These are phyloP conservation scores for Xenoacremonium recifei DNA, from an alignment of 2,329 filamentous ascomycete species.

Conservation along the genomic window DNA sequence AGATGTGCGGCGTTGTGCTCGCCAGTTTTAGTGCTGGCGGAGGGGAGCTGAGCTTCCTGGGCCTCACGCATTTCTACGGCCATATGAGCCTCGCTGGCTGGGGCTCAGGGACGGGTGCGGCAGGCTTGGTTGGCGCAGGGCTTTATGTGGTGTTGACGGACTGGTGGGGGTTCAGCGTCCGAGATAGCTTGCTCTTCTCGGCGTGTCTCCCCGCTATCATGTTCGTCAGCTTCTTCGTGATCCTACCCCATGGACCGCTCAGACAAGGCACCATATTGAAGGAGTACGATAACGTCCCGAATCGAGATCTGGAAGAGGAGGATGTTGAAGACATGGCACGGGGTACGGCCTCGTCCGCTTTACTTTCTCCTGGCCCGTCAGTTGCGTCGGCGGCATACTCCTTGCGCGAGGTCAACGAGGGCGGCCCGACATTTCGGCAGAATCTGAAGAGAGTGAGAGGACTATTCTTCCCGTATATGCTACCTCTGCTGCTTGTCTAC, in stretches of 20 bases:
- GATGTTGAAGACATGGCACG: conserved; percentile 34
- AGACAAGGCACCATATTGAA: conserved; percentile 41
- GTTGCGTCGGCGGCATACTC: conserved; percentile 41
- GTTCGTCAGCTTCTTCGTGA: conserved; percentile 79
- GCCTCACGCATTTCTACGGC: conserved; percentile 91
- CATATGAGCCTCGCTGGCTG: conserved; percentile 83
- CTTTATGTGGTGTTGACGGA: conserved; percentile 86
- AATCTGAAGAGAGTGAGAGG: conserved; percentile 65
- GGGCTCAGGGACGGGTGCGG: conserved; percentile 89
- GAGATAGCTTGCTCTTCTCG: conserved; percentile 71
- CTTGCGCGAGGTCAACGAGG: conserved; percentile 23
- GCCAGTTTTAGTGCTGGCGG: conserved; percentile 83
- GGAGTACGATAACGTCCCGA: conserved; percentile 54
- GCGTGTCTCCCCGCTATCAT: conserved; percentile 80
- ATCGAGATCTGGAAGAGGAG: conserved; percentile 38
- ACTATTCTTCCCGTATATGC: conserved; percentile 80
- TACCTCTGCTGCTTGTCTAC: conserved; percentile 88
- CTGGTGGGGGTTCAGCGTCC: conserved; percentile 72
- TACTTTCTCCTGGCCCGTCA: conserved; percentile 45
- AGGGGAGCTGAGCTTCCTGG: conserved; percentile 88
- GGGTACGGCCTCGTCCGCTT: conserved; percentile 44
- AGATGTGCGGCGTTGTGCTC: conserved; percentile 79
- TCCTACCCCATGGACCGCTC: conserved; percentile 71
- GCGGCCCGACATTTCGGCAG: conserved; percentile 33
- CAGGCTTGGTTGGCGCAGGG: conserved; percentile 82